A percentile compares a stretch with the other conserved stretches of the same genome.
These are phyloP conservation scores for Diplodia scrobiculata DNA, from an alignment of 2,329 filamentous ascomycete species.

Conservation along the genomic window DNA sequence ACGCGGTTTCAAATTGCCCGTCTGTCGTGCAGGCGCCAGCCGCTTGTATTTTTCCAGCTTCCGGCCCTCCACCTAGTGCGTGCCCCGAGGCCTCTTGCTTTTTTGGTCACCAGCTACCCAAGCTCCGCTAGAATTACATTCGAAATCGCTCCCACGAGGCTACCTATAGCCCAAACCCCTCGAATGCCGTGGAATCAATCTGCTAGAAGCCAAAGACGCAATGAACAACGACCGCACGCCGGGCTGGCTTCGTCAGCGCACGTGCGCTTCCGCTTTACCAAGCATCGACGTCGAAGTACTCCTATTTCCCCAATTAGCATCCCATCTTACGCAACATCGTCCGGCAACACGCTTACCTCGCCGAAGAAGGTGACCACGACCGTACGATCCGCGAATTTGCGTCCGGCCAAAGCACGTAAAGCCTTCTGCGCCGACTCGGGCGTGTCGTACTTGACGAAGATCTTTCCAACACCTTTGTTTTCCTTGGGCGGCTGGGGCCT, in stretches of 20 bases:
- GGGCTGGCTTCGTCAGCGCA: not conserved
- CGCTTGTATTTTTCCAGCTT: constrained; percentile 10
- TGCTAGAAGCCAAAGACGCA: constrained; percentile 22
- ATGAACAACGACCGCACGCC: not conserved
- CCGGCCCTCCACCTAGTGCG: constrained; percentile 12
- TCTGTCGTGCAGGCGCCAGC: constrained; percentile 3
- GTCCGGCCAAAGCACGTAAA: constrained; percentile 82
- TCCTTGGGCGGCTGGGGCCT: constrained; percentile 80
- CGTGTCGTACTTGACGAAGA: constrained; percentile 90
- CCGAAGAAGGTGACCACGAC: constrained; percentile 96
- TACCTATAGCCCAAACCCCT: constrained; percentile 6
- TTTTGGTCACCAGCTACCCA: constrained; percentile 26
- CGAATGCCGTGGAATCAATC: constrained; percentile 18
- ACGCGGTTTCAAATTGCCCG: constrained; percentile 22
- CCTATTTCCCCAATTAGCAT: constrained; percentile 27
- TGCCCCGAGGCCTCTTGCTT: constrained; percentile 18
- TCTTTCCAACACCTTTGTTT: constrained; percentile 92
- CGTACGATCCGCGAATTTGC: constrained; percentile 94
- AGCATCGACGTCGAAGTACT: constrained; percentile 31
- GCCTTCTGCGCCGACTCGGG: constrained; percentile 79
- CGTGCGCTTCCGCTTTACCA: constrained; percentile 25
- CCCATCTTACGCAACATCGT: not conserved
- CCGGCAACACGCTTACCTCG: constrained; percentile 61
- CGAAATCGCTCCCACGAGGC: constrained; percentile 21
- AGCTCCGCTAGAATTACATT: constrained; percentile 27